Evolutionary conservation across 306 rosid genomes (phyloP), one percentile per base, ranked within the genome.

Genomic region (Dalbergia oliveri): DNA sequence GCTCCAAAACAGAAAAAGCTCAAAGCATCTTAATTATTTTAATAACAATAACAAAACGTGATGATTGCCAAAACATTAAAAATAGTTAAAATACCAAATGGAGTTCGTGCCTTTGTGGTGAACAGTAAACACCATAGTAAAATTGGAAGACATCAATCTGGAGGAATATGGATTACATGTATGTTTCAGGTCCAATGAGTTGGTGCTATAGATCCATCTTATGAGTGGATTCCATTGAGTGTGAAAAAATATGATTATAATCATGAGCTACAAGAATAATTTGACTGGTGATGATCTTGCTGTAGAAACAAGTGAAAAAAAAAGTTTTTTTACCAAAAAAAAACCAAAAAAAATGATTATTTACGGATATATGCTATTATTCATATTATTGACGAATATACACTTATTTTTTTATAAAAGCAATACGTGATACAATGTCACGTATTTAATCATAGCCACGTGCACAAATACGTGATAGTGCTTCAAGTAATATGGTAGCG

Each of bases 121-220:
- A 68, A 68, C 15, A 75, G 39, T 5, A 16, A 81, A 43, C 53
- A 57, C 37, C n/a, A 58, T 34, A 6, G 47, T 35, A 81, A 68
- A 69, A 53, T 56, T 56, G 83, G 66, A 47, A 58, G 64, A 71
- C 70, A 65, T 5, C 19, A 65, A 57, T 63, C 43, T 43, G 65
- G 13, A 8, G 50, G 75, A 66, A 72, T 58, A 77, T 64, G 64
- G 69, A 54, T 64, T 26, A 26, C 31, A 26, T 26, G 31, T 77
- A 33, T 57, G 37, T 71, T 76, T 71, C 75, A 33, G 8, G 65
- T 72, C 82, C 86, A 70, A 33, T 69, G 35, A 60, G 69, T 51
- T 39, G n/a, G 69, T 18, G 73, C 53, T 69, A 50, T 76, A 26
- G 53, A 60, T 49, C 61, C 58, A 75, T 71, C 57, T 51, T 62